Evolutionary conservation across 139 green algal species (phyloP).

Genomic region (Chlamydomonas applanata): DNA sequence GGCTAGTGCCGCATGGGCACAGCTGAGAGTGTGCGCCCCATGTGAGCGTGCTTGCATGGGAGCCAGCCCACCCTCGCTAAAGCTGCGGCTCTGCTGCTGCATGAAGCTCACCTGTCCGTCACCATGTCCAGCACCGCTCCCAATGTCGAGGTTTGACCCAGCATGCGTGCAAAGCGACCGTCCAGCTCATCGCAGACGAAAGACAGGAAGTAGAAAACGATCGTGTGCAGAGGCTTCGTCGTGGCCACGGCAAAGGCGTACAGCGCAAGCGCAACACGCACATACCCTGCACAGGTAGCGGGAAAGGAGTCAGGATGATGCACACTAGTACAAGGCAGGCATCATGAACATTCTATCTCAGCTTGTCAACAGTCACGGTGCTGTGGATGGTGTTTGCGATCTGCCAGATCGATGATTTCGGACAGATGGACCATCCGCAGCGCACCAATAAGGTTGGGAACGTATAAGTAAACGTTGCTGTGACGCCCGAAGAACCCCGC

Average conservation of each 20-base stretch:
- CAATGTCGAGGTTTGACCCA: constrained; percentile 84
- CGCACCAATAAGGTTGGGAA: constrained; percentile 88
- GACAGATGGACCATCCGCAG: not conserved
- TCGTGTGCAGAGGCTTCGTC: constrained; percentile 42
- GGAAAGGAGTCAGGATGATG: not conserved
- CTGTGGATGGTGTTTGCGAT: not conserved
- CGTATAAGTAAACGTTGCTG: constrained; percentile 66
- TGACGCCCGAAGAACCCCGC: constrained; percentile 70
- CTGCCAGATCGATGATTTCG: not conserved
- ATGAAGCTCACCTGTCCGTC: constrained; percentile 78
- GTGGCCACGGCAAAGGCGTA: constrained; percentile 71
- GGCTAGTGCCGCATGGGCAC: too few species aligned
- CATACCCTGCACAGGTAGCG: constrained; percentile 77
- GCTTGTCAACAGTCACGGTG: not conserved
- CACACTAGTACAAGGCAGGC: too few species aligned
- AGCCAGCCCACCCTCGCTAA: too few species aligned
- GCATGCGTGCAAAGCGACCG: constrained; percentile 78
- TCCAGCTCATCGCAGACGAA: constrained; percentile 96
- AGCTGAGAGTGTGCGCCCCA: too few species aligned
- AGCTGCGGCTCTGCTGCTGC: not conserved
- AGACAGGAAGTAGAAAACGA: constrained; percentile 67
- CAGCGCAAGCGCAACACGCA: constrained; percentile 60
- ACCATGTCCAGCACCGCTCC: constrained; percentile 97
- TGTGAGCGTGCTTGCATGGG: not conserved
- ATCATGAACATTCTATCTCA: too few species aligned